Percentiles rank a stretch among this genome's conserved stretches.
These are phyloP conservation scores for Zea mays DNA, from an alignment of 176 grass and related monocot genomes.

Conservation along the genomic window DNA sequence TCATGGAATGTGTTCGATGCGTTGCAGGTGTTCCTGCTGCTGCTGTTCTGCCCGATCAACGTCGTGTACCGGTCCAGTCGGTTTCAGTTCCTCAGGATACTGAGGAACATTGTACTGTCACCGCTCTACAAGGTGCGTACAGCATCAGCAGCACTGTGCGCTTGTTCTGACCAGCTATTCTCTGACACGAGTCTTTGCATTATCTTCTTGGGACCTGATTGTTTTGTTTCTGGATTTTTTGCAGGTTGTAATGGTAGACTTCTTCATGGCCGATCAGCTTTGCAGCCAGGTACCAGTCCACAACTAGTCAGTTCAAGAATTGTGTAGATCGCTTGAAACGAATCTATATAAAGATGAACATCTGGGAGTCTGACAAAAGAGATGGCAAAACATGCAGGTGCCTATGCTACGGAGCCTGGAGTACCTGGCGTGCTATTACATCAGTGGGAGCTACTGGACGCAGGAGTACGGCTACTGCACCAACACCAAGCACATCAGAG, in stretches of 20 bases:
- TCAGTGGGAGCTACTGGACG: conserved; percentile 74
- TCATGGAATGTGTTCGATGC: conserved; percentile 17
- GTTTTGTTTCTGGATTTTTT: neutral
- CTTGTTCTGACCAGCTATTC: neutral
- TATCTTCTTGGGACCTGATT: neutral
- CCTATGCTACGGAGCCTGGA: conserved; percentile 78
- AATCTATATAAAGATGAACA: neutral
- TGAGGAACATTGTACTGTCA: conserved; percentile 73
- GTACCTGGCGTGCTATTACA: conserved; percentile 78
- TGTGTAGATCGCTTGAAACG: neutral
- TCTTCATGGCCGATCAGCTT: conserved; percentile 93
- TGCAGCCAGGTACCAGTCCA: conserved; percentile 60
- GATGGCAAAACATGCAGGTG: conserved; percentile 38
- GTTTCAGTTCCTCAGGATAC: conserved; percentile 54
- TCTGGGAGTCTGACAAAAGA: neutral
- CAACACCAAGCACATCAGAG: conserved; percentile 69
- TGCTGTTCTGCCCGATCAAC: conserved; percentile 70
- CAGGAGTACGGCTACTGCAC: conserved; percentile 74
- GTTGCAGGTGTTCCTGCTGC: conserved; percentile 52
- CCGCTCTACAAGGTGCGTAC: conserved; percentile 87
- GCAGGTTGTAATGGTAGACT: conserved; percentile 85
- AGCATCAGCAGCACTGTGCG: neutral
- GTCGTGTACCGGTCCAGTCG: conserved; percentile 58
- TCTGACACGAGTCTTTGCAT: neutral
- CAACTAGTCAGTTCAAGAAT: neutral